These are phyloP conservation scores for Hapsidospora chrysogenum DNA, from an alignment of 495 filamentous ascomycete species.

Conservation along the genomic window DNA sequence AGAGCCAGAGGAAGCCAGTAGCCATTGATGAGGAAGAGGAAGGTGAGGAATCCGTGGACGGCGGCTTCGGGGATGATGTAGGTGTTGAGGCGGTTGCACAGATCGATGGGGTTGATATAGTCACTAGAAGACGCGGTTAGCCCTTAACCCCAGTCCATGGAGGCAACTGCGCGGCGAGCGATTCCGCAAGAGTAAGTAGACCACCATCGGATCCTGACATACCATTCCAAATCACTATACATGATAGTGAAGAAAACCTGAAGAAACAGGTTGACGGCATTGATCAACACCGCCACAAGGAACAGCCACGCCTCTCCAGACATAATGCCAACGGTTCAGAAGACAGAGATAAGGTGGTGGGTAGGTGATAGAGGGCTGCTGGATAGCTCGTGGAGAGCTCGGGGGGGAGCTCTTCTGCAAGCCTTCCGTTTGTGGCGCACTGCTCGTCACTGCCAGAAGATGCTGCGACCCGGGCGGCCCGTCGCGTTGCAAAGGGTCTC, in stretches of 20 bases:
- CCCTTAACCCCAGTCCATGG: constrained; percentile 10
- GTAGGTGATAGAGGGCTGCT: background rate
- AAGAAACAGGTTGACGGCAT: constrained; percentile 99
- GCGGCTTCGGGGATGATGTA: constrained; percentile 99
- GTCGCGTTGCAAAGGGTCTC: too few species aligned
- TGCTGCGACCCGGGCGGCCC: too few species aligned
- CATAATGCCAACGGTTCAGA: constrained; percentile 42
- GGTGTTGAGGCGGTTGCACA: constrained; percentile 99
- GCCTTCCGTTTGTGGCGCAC: too few species aligned
- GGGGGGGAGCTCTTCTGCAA: too few species aligned
- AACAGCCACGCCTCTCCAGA: constrained; percentile 99
- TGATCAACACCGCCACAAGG: constrained; percentile 95
- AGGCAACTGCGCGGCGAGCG: too few species aligned
- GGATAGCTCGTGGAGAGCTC: too few species aligned
- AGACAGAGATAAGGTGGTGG: background rate
- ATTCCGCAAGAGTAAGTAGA: too few species aligned
- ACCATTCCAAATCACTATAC: constrained; percentile 99
- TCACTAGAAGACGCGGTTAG: constrained; percentile 54
- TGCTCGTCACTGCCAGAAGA: too few species aligned
- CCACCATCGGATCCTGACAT: too few species aligned
- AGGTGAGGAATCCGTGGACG: constrained; percentile 87
- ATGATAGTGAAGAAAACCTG: constrained; percentile 99
- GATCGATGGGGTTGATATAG: constrained; percentile 99
- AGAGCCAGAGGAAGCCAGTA: constrained; percentile 92
- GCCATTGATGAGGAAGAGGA: constrained; percentile 92